Evolutionary conservation across 2,329 filamentous ascomycete genomes (phyloP).

Genomic region (Pyrenochaeta sp.): DNA sequence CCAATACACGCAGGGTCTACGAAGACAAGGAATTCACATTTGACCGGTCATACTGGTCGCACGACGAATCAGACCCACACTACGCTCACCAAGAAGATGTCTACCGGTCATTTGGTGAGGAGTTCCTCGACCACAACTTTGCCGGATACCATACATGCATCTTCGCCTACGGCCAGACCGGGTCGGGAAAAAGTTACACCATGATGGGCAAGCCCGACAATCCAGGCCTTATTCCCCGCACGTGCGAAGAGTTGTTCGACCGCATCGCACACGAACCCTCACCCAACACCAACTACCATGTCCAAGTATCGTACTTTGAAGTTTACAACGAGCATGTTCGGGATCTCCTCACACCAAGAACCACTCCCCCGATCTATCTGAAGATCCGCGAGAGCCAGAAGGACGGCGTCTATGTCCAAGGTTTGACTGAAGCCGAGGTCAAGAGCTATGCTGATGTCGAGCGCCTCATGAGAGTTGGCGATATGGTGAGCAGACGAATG

Average conservation of each 20-base stretch:
- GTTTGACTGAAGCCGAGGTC: conserved; percentile 91
- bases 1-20: conserved; percentile 73
- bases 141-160: conserved; percentile 99
- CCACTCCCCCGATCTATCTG: conserved; percentile 85
- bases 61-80: conserved; percentile 77
- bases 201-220: conserved; percentile 91
- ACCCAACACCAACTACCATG: conserved; percentile 93
- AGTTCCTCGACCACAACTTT: conserved; percentile 99
- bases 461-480: conserved; percentile 88
- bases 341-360: conserved; percentile 83
- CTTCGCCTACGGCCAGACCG: conserved; percentile 97
- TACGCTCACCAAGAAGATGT: conserved; percentile 94
- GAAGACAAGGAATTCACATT: conserved; percentile 95
- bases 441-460: conserved; percentile 86
- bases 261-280: conserved; percentile 85
- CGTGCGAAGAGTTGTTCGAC: conserved; percentile 94
- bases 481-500: conserved; percentile 61
- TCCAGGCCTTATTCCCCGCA: conserved; percentile 90
- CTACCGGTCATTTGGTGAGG: conserved; percentile 91
- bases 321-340: conserved; percentile 99
- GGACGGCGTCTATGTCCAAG: conserved; percentile 96
- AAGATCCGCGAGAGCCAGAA: conserved; percentile 96
- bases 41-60: conserved; percentile 98
- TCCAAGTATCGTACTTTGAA: conserved; percentile 97
- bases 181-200: conserved; percentile 96